Evolutionary conservation across 805 yeast species (phyloP), one percentile per base, ranked within the genome.

Genomic region (Yamadazyma sp.): DNA sequence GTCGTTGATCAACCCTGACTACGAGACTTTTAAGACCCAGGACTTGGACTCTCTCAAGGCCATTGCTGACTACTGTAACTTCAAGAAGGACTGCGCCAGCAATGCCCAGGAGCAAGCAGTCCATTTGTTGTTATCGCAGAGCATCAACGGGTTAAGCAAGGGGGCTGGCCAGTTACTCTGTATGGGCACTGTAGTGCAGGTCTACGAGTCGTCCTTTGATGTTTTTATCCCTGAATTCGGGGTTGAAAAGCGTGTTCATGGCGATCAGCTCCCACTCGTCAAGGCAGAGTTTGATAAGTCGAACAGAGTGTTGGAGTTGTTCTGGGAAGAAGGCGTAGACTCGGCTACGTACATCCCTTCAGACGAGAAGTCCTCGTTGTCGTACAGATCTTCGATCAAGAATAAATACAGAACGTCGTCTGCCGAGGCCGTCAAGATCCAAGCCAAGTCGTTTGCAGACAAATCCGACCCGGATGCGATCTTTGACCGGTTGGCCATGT

Each of bases 131-230:
- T 68, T 90, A 32, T 84, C 91, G 40, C 95, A 89, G 58, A 83
- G 89, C 0, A 82, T 90, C 42, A 84, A 83, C 55, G 84, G 79
- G 28, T 77, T 86, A 75, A 68, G 77, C 46, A 77, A 73, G 37
- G 64, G 73, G 11, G 80, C 91, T 11, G 96, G 95, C 2, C 96
- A 88, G 58, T 58, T 88, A 35, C 71, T 91, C 46, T 80, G 89
- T 26, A 80, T 82, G 77, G 97, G 95, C 11, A 78, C 88, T 11
- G 93, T 91, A 12, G 64, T 88, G 17, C 96, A 89, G 59, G 97
- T 91, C 7, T 90, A 91, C 59, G 98, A 93, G 62, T 86, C 96
- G 1, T 87, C 98, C 2, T 93, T 93, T 64, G 99, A 93, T 59
- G 91, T 90, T 3, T 78, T 84, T 48, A 71, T 90, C 45, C 96